A percentile compares a stretch with the other conserved stretches of the same genome.
Evolutionary conservation across 257 asterid species (phyloP).

Genomic region (Plectranthus barbatus): DNA sequence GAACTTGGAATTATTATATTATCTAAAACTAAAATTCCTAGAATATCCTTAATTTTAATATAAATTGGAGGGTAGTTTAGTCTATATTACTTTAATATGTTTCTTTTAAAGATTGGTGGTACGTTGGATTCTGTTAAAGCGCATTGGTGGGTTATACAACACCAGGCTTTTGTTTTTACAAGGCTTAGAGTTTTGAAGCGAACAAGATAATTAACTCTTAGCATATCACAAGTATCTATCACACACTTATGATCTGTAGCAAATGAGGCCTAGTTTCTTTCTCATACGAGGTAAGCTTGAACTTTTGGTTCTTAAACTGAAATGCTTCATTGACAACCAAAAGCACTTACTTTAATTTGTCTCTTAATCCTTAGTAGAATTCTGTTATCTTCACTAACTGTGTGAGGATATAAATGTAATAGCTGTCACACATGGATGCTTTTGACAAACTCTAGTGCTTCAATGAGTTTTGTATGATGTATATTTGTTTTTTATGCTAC

Average conservation of each 20-base stretch:
- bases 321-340: not conserved
- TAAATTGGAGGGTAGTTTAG: too few relatives aligned
- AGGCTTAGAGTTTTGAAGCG: too few relatives aligned
- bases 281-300: not conserved
- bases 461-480: not conserved
- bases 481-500: not conserved
- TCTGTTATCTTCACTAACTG: not conserved
- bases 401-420: not conserved
- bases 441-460: not conserved
- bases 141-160: too few relatives aligned
- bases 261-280: not conserved
- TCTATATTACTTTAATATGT: too few relatives aligned
- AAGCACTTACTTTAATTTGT: not conserved
- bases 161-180: too few relatives aligned
- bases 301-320: not conserved
- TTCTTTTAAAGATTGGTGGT: too few relatives aligned
- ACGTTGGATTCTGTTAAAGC: too few relatives aligned
- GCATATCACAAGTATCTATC: not conserved
- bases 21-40: too few relatives aligned
- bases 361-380: not conserved
- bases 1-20: too few relatives aligned
- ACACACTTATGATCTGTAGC: too few relatives aligned
- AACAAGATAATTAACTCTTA: too few relatives aligned
- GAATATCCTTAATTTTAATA: too few relatives aligned
- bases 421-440: not conserved